Base-by-base conservation (phyloP, 192 early-diverging fungal genomes). In the Pilobolus umbonatus region DNA sequence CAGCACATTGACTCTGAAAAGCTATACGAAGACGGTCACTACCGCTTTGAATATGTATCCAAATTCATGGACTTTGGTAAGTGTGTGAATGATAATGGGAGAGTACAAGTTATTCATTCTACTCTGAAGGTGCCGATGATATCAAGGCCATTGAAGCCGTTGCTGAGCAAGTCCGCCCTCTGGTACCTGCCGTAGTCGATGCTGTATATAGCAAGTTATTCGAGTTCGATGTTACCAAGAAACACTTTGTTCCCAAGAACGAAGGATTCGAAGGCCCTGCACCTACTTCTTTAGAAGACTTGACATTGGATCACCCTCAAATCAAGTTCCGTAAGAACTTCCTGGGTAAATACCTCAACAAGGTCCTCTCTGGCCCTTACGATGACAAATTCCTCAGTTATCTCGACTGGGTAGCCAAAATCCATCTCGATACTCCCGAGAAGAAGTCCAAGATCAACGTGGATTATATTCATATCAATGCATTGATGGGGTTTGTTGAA, bases 321-420 rank as follows among this genome's bases (percentile, higher is more conserved):
- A 88, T 90, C 69, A 86, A 83, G 55, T 91, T 91, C 76, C 76
- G 89, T 56, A 92, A 90, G 58, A 81, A 83, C 46, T 84, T 85
- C 73, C 67, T 91, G 54, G 65, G 65, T 24, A 81, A 81, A 48
- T 92, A 92, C 64, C 75, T 92, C 42, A 77, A 75, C 57, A 86
- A 83, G 58, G 75, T 92, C 24, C 56, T 80, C 7, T 32, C 51
- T 7, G 75, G 75, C 25, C 68, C 73, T 8, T 76, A 80, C 36
- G 76, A 80, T 36, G 76, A 75, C 53, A 73, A 52, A 55, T 78
- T 71, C 63, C 57, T 92, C 48, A 82, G 81, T 69, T 92, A 92
- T 60, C 75, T 92, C 29, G 87, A 91, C 62, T 87, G 86, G 72
- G 88, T 90, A 12, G 90, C 84, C 7, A 78, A 81, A 52, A 91